Conservation (phyloP, 2,329 filamentous ascomycete species). For the Calonectria henricotiae region DNA sequence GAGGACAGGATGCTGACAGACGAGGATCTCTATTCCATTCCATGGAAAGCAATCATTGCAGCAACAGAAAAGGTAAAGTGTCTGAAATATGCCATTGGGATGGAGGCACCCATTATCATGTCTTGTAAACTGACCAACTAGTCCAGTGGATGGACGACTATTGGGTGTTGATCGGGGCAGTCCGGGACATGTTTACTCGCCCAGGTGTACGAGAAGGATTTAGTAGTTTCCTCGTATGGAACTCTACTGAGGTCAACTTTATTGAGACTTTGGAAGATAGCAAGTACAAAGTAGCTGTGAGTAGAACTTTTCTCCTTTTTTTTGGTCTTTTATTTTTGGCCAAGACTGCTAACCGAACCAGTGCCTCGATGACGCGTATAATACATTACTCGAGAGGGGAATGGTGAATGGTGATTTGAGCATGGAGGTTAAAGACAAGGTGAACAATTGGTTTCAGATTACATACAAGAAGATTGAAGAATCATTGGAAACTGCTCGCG, state of each 20-base stretch:
- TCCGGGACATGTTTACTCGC: constrained; percentile 16
- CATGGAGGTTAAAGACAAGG: constrained; percentile 13
- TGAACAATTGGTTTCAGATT: background rate
- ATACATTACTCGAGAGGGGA: constrained; percentile 3
- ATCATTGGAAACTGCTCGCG: background rate
- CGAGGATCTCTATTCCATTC: constrained; percentile 7
- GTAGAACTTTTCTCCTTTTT: background rate
- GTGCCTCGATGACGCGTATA: constrained; percentile 24
- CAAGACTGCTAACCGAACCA: background rate
- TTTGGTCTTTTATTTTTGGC: too few species aligned
- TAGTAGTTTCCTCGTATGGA: background rate
- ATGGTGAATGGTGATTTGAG: constrained; percentile 13
- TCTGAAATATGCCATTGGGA: background rate
- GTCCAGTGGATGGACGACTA: constrained; percentile 20
- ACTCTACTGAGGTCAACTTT: constrained; percentile 21
- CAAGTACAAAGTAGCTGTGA: constrained; percentile 24
- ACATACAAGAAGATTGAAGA: constrained; percentile 21
- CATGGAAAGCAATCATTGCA: constrained; percentile 14
- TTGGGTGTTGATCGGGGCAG: constrained; percentile 10
- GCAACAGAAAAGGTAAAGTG: background rate
- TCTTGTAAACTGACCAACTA: background rate
- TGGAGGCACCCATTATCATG: background rate
- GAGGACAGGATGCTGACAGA: constrained; percentile 24
- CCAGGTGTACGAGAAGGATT: background rate
- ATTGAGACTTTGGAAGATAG: constrained; percentile 17